Conservation (phyloP, 2,329 filamentous ascomycete genomes). For the Hymenoscyphus linearis region DNA sequence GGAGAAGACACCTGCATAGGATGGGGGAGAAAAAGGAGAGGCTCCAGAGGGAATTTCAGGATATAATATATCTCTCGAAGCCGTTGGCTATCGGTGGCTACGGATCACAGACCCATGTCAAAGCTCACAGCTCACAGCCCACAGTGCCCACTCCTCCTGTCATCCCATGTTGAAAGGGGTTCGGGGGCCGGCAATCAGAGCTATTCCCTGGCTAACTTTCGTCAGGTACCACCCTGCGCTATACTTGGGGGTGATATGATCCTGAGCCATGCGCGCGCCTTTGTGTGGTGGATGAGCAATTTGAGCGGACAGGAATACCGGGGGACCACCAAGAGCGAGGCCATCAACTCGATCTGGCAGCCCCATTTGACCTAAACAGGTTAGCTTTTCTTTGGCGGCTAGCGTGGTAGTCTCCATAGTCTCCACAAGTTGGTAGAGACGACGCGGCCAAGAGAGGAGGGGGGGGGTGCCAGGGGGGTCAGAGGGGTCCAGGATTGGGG, state of each 20-base stretch:
- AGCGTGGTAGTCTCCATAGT: background rate
- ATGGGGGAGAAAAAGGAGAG: constrained; percentile 18
- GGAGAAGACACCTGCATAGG: constrained; percentile 25
- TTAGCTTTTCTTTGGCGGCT: background rate
- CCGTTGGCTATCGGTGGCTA: constrained; percentile 20
- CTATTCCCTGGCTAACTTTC: background rate
- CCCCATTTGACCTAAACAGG: constrained; percentile 1
- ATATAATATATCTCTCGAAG: constrained; percentile 23
- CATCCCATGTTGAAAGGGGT: constrained; percentile 3
- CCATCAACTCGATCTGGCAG: background rate
- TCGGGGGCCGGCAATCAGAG: background rate
- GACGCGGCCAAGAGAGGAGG: background rate
- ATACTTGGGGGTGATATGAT: constrained; percentile 4
- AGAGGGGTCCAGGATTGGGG: background rate
- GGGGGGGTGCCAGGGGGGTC: no score
- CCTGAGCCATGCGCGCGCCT: constrained; percentile 4
- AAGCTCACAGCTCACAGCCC: background rate
- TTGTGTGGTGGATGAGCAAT: constrained; percentile 1
- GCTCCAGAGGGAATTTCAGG: constrained; percentile 18
- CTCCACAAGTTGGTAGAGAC: background rate
- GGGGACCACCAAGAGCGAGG: background rate
- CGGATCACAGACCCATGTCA: constrained; percentile 7
- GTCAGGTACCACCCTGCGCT: background rate
- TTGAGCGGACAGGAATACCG: background rate
- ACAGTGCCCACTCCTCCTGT: no score